phyloP scores from a whole-genome alignment of 1,284 basidiomycete genomes.

The Heterobasidion irregulare region DNA sequence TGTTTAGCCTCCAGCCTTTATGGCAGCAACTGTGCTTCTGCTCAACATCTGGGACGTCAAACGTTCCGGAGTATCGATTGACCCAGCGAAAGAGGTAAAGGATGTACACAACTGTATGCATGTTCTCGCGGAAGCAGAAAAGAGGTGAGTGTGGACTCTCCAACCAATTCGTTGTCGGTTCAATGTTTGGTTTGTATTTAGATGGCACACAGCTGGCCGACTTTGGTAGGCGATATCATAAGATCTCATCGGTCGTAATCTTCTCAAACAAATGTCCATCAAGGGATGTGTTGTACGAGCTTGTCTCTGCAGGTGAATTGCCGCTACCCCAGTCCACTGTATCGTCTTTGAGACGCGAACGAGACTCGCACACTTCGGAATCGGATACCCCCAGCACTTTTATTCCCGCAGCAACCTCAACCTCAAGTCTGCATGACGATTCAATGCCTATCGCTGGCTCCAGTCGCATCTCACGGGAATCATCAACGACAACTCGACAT shows the following conservation, averaged over 20 bases:
- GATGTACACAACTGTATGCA: slow-evolving; percentile 69
- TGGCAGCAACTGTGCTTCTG: slow-evolving; percentile 59
- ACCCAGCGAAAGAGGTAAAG: slow-evolving; percentile 53
- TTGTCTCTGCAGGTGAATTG: slow-evolving; percentile 59
- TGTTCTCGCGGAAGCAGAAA: slow-evolving; percentile 47
- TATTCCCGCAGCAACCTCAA: slow-evolving; percentile 4
- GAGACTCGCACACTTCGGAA: slow-evolving; percentile 39
- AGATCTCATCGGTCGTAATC: not conserved
- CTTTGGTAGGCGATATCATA: slow-evolving; percentile 24
- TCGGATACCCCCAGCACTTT: not conserved
- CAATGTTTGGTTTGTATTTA: slow-evolving; percentile 9
- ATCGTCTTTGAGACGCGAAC: slow-evolving; percentile 48
- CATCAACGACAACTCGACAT: not conserved
- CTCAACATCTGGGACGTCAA: slow-evolving; percentile 71
- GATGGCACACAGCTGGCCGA: slow-evolving; percentile 40
- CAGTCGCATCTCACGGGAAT: not conserved
- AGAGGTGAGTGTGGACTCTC: slow-evolving; percentile 24
- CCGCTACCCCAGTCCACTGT: slow-evolving; percentile 46
- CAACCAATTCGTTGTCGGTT: not conserved
- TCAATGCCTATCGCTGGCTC: slow-evolving; percentile 20
- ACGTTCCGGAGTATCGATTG: slow-evolving; percentile 41
- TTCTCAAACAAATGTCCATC: not conserved
- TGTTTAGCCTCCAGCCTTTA: slow-evolving; percentile 40
- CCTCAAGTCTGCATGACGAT: too few relatives aligned
- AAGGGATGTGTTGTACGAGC: slow-evolving; percentile 62